Base-by-base conservation (phyloP, 2,329 filamentous ascomycete genomes). In the Chaetothyriales sp. region DNA sequence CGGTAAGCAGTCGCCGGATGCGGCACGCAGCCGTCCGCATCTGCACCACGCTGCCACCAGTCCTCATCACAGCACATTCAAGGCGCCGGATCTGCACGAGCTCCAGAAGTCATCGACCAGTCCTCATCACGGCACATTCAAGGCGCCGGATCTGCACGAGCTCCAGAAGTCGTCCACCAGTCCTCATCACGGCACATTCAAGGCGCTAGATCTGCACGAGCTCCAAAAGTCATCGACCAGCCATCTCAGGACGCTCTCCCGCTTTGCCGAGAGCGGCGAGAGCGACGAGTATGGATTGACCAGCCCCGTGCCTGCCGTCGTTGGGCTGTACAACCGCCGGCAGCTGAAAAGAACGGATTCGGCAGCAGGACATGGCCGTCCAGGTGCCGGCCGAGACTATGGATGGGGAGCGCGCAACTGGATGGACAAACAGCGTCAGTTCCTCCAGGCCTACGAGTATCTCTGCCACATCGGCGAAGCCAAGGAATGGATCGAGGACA, bases 381-480 rank as follows among this genome's bases (percentile, higher is more conserved):
- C 33, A 15, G 33, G 33, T 40, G 69, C 70, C 37, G 70, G 69
- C 22, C 73, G 71, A 51, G 74, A 69, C 22, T 87, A 83, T 59
- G 78, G 81, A 47, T 92, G 89, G 83, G 81, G 86, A 57, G 13
- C 43, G 6, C 46, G 46, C 43, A 94, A 90, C 65, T 98, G 92
- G 92, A 98, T 98, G 90, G 92, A 98, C 67, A 92, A 94, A 65
- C 90, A 98, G 66, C 81, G 92, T 22, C 90, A 97, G 66, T 97
- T 95, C 63, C 71, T 98, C 50, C 87, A 94, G 67, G 92, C 92
- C 5, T 98, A 98, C 65, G 92, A 98, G 67, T 98, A 98, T 66
- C 83, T 98, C 40, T 98, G 92, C 66, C 92, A 98, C 65, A 97
- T 98, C 59, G 92, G 92, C 66, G 92, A 98, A 72, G 92, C 92